Percentiles rank a stretch among this genome's conserved stretches.
Evolutionary conservation across 306 rosid species (phyloP).

Genomic region (Gastrolobium bilobum): DNA sequence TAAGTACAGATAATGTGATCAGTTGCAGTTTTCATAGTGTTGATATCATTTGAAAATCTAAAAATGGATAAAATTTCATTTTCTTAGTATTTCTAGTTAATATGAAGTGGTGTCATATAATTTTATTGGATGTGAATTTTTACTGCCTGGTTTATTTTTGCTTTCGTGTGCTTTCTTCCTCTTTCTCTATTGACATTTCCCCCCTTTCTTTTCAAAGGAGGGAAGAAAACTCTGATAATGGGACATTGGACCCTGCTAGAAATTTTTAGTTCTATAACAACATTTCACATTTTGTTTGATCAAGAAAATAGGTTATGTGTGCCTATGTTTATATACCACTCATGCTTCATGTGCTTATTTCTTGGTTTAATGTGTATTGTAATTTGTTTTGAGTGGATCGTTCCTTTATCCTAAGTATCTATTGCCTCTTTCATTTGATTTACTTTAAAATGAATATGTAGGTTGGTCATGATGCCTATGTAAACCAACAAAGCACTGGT

Average conservation of each 20-base stretch:
- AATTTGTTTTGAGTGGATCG: slow-evolving; percentile 32
- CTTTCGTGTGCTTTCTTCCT: background rate
- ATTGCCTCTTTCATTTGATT: slow-evolving; percentile 30
- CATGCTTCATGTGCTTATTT: slow-evolving; percentile 35
- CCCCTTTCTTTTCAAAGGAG: background rate
- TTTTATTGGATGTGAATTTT: background rate
- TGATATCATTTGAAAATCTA: slow-evolving; percentile 1
- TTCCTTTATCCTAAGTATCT: slow-evolving; percentile 38
- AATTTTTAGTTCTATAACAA: slow-evolving; percentile 7
- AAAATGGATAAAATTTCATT: background rate
- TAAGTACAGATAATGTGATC: background rate
- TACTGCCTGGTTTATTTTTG: background rate
- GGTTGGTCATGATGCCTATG: slow-evolving; percentile 87
- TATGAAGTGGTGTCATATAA: background rate
- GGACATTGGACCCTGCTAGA: slow-evolving; percentile 14
- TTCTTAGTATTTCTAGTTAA: background rate
- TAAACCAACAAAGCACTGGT: slow-evolving; percentile 67
- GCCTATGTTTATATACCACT: slow-evolving; percentile 9
- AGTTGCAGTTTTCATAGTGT: background rate
- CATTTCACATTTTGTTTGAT: slow-evolving; percentile 1
- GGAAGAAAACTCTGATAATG: slow-evolving; percentile 5
- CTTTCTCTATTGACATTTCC: slow-evolving; percentile 16
- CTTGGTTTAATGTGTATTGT: slow-evolving; percentile 16
- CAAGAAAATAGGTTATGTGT: slow-evolving; percentile 37
- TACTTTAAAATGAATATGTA: slow-evolving; percentile 49